Conservation (phyloP, 306 rosid genomes). For the Cucurbita moschata region DNA sequence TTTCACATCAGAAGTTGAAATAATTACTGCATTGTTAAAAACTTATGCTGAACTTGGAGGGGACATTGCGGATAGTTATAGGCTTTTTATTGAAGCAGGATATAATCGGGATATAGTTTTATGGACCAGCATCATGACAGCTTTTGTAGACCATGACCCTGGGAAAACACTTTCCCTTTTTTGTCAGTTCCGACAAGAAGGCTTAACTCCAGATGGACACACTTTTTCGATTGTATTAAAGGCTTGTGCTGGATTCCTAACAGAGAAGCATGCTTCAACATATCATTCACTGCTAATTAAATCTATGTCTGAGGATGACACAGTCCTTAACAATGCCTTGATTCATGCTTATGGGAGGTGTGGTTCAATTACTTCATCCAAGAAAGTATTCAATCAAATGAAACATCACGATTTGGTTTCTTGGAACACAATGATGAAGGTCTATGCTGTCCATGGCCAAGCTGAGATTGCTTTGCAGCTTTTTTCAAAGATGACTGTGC, state of each 20-base stretch:
- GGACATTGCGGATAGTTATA: conserved; percentile 39
- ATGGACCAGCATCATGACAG: conserved; percentile 72
- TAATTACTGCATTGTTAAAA: conserved; percentile 50
- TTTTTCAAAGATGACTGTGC: conserved; percentile 31
- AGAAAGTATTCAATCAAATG: conserved; percentile 46
- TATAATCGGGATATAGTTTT: conserved; percentile 47
- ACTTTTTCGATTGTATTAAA: conserved; percentile 64
- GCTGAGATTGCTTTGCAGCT: conserved; percentile 54
- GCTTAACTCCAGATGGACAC: conserved; percentile 50
- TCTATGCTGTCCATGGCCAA: conserved; percentile 66
- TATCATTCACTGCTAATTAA: conserved; percentile 60
- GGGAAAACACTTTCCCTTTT: conserved; percentile 56
- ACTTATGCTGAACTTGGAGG: conserved; percentile 60
- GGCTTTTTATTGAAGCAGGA: conserved; percentile 49
- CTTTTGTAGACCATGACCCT: conserved; percentile 54
- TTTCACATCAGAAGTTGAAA: conserved; percentile 43
- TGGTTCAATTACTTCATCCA: conserved; percentile 53
- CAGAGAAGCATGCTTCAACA: conserved; percentile 36
- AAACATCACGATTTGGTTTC: conserved; percentile 46
- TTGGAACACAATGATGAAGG: conserved; percentile 83
- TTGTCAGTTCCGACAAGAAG: conserved; percentile 33
- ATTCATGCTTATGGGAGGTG: conserved; percentile 78
- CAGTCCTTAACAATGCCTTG: conserved; percentile 55
- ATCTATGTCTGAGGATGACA: conserved; percentile 48
- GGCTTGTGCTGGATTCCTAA: conserved; percentile 62